Percentiles rank a stretch among this genome's conserved stretches.
Evolutionary conservation across 2,329 filamentous ascomycete species (phyloP).

Genomic region (Aspergillus hiratsukae): DNA sequence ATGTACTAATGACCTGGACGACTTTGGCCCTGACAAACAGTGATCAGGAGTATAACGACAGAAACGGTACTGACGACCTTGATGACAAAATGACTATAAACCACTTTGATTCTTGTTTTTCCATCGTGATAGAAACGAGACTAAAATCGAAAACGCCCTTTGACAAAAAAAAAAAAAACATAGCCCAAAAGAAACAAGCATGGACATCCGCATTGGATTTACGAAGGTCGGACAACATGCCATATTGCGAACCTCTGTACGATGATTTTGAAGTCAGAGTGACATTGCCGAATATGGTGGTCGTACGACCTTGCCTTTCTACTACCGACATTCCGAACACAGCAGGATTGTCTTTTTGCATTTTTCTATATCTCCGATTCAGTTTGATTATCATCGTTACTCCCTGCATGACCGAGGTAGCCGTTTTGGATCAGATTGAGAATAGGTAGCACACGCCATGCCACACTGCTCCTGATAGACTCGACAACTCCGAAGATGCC

Average conservation of each 20-base stretch:
- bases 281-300: neutral
- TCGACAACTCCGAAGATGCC: neutral
- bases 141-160: conserved; percentile 4
- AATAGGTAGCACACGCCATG: neutral
- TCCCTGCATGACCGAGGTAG: neutral
- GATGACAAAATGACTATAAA: conserved; percentile 12
- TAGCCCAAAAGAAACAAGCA: neutral
- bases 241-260: neutral
- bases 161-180: neutral
- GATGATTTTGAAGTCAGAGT: neutral
- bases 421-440: neutral
- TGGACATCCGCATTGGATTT: neutral
- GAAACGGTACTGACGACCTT: conserved; percentile 28
- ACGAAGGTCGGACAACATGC: neutral
- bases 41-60: conserved; percentile 24
- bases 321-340: neutral
- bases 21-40: conserved; percentile 13
- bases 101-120: neutral
- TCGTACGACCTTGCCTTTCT: neutral
- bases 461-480: neutral
- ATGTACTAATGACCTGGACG: conserved; percentile 29
- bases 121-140: conserved; percentile 7
- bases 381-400: neutral
- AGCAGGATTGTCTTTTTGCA: neutral
- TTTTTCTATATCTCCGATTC: neutral